Base-by-base conservation (phyloP, 345 rosid species). In the Euphorbia tirucalli region DNA sequence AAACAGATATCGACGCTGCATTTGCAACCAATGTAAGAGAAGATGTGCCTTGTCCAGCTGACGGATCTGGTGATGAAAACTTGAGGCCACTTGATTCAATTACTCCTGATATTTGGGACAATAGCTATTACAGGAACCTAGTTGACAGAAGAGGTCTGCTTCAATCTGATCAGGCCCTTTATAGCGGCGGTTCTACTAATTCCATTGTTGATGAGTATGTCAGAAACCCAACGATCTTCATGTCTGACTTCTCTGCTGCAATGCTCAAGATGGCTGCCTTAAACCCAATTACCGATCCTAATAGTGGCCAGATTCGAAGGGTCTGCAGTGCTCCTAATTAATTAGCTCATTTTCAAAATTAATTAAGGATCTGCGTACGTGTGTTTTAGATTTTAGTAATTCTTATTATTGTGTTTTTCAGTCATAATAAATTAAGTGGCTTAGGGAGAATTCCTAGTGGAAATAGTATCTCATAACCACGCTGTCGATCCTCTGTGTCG, bases 101-200 rank as follows among this genome's bases (percentile, higher is more conserved):
- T 6, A 65, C 68, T 44, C 35, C 55, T 14, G 49, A 44, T 24
- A 43, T 7, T 15, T 65, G 28, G 50, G 68, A 65, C 3, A 65
- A 65, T 52, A 65, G 50, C 1, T 65, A 43, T 16, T 65, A 24
- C 55, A 65, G 22, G 35, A 65, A 65, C 14, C 68, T 65, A 14
- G 32, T 65, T 25, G 55, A 65, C 0, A 43, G 10, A 13, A 65
- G 28, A 24, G 68, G 68, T 25, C 68, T 64, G 41, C 54, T 64
- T 64, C n/a, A 43, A 25, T 64, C 68, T 3, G 68, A 64, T 43
- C 68, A 64, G 19, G 54, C 48, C 4, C 68, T 64, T 64, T 43
- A 41, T 50, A 64, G 68, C 4, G 68, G 55, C 19, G 55, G 32
- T 13, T 14, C 54, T 11, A 43, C 68, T 13, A 49, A 65, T 16